A percentile compares a stretch with the other conserved stretches of the same genome.
These are phyloP conservation scores for Arabidopsis lyrata DNA, from an alignment of 441 rosid species.

Conservation along the genomic window DNA sequence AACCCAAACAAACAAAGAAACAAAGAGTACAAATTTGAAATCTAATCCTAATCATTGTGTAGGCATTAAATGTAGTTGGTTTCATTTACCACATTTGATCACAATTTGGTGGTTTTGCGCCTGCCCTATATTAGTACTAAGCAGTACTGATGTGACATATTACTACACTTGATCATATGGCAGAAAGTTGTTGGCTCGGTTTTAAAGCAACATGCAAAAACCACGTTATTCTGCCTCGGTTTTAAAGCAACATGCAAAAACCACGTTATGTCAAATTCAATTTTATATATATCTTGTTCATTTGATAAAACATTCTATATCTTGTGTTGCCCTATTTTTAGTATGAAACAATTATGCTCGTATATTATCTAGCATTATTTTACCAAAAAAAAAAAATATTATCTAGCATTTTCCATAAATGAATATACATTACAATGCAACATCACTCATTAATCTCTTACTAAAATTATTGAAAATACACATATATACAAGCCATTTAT, in stretches of 20 bases:
- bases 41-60: not conserved
- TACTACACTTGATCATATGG: not conserved
- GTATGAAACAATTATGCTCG: not conserved
- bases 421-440: not conserved
- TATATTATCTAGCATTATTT: not conserved
- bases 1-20: no score
- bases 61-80: not conserved
- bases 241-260: not conserved
- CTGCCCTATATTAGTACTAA: not conserved
- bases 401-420: not conserved
- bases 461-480: no score
- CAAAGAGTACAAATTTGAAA: not conserved
- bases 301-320: no score
- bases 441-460: no score
- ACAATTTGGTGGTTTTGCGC: not conserved
- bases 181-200: not conserved
- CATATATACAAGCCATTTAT: no score
- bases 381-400: no score
- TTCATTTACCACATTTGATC: not conserved
- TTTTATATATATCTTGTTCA: not conserved
- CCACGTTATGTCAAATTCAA: not conserved
- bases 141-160: not conserved
- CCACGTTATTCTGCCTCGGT: no score
- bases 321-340: not conserved
- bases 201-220: not conserved